A percentile compares a stretch with the other conserved stretches of the same genome.
phyloP scores from a whole-genome alignment of 169 alveolate species.

The Cryptosporidium canis region DNA sequence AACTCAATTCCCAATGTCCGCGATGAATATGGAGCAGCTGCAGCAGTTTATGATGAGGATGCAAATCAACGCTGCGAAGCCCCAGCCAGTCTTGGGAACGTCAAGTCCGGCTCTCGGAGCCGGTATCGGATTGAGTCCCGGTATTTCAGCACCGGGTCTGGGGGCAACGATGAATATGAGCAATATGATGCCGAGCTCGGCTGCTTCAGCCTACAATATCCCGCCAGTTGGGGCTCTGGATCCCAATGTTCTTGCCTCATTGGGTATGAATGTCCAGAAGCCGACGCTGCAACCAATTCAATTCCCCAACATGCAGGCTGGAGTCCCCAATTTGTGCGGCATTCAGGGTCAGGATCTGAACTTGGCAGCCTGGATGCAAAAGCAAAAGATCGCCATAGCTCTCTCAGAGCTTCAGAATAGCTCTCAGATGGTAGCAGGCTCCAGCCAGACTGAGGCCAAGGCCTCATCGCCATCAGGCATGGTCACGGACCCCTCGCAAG shows the following conservation, averaged over 20 bases:
- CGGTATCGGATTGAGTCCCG: slow-evolving; percentile 4
- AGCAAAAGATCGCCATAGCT: slow-evolving; percentile 58
- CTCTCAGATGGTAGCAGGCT: neutral
- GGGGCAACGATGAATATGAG: neutral
- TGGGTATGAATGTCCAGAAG: slow-evolving; percentile 53
- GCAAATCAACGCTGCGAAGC: slow-evolving; percentile 8
- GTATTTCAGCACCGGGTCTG: neutral
- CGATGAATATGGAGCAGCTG: slow-evolving; percentile 48
- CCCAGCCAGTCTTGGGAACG: neutral
- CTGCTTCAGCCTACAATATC: neutral
- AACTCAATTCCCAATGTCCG: slow-evolving; percentile 32
- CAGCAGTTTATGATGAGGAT: slow-evolving; percentile 55
- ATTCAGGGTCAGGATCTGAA: slow-evolving; percentile 69
- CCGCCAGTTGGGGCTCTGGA: slow-evolving; percentile 67
- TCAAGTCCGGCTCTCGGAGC: neutral
- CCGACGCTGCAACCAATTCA: slow-evolving; percentile 62
- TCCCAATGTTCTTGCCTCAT: slow-evolving; percentile 49
- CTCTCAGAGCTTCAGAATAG: slow-evolving; percentile 42
- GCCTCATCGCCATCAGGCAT: neutral
- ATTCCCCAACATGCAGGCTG: slow-evolving; percentile 58
- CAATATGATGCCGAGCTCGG: neutral
- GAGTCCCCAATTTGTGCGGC: slow-evolving; percentile 61
- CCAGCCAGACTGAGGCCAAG: neutral
- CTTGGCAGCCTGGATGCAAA: slow-evolving; percentile 62
- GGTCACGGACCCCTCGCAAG: neutral